phyloP scores from a whole-genome alignment of 1,139 yeast species.

The Pichia sp. region DNA sequence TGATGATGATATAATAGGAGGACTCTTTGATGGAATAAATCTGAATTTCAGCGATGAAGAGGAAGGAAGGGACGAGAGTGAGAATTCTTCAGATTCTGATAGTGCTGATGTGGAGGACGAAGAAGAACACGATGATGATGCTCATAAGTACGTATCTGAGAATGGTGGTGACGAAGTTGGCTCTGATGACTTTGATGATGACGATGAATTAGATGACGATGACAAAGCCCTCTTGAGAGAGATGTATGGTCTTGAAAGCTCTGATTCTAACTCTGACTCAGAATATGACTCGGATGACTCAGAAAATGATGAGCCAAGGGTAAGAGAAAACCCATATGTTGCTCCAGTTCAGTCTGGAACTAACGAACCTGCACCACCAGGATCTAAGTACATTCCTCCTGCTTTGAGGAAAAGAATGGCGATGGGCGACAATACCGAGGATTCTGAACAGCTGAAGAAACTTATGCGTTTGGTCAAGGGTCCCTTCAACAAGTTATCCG shows the following conservation, averaged over 20 bases:
- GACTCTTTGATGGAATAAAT: slow-evolving; percentile 43
- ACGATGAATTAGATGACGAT: slow-evolving; percentile 43
- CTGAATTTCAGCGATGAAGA: slow-evolving; percentile 29
- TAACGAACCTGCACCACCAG: slow-evolving; percentile 34
- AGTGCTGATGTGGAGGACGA: neutral
- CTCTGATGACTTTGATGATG: slow-evolving; percentile 44
- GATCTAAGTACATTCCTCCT: slow-evolving; percentile 68
- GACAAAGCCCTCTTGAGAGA: slow-evolving; percentile 38
- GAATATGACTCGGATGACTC: slow-evolving; percentile 17
- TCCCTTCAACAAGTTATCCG: slow-evolving; percentile 79
- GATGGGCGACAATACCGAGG: slow-evolving; percentile 33
- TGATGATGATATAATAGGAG: slow-evolving; percentile 32
- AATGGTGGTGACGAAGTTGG: slow-evolving; percentile 27
- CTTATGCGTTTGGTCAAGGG: slow-evolving; percentile 68
- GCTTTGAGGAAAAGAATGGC: slow-evolving; percentile 57
- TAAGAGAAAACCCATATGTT: slow-evolving; percentile 76
- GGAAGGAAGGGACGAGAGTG: neutral
- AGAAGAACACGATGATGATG: neutral
- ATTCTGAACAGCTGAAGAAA: slow-evolving; percentile 46
- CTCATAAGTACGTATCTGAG: neutral
- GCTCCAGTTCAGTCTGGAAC: slow-evolving; percentile 52
- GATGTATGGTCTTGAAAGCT: slow-evolving; percentile 34
- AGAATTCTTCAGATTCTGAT: neutral
- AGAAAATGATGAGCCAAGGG: slow-evolving; percentile 28
- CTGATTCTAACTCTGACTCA: slow-evolving; percentile 29